Evolutionary conservation across 2,329 filamentous ascomycete species (phyloP), one percentile per base, ranked within the genome.

Genomic region (Cladorrhinum sp.): DNA sequence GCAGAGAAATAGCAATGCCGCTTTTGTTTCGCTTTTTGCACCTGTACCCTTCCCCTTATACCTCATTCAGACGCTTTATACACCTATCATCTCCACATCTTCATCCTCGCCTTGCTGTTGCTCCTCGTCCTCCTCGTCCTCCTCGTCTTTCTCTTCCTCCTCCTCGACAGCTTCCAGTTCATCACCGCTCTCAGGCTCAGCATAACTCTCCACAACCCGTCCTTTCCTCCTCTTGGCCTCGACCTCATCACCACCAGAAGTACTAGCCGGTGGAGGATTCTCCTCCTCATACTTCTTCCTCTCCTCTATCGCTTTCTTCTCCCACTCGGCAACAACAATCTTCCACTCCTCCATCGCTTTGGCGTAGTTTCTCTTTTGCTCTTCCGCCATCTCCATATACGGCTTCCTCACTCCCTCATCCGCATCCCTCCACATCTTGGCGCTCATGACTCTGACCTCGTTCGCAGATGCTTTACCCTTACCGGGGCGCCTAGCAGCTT

Each of bases 361-460:
- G 25, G 78, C 78, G 66, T 92, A 90, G 1, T 76, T 79, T 60
- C 82, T 79, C 72, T 93, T 93, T 66, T 91, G 88, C 56, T 81
- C 81, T 58, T 87, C 81, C 3, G 90, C 90, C 71, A 88, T 82
- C 25, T 92, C 87, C 53, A 93, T 83, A 69, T 90, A 98, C 0
- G 92, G 93, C 70, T 83, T 82, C 70, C 89, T 91, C 67, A 86
- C 83, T 50, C 90, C 89, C 5, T 85, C 80, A 1, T 81, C 76
- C 0, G 90, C 86, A 54, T 90, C 89, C 67, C 89, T 91, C 95
- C 95, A 99, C 87, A 95, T 93, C 71, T 89, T 88, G 25, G 93
- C 93, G 9, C 95, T 85, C 72, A 92, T 91, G 55, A 87, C 85
- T 32, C 95, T 90, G 59, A 98, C 90, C 70, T 96, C 91, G 68